These are phyloP conservation scores for Meredithiella fracta DNA, from an alignment of 2,329 filamentous ascomycete species.

Conservation along the genomic window DNA sequence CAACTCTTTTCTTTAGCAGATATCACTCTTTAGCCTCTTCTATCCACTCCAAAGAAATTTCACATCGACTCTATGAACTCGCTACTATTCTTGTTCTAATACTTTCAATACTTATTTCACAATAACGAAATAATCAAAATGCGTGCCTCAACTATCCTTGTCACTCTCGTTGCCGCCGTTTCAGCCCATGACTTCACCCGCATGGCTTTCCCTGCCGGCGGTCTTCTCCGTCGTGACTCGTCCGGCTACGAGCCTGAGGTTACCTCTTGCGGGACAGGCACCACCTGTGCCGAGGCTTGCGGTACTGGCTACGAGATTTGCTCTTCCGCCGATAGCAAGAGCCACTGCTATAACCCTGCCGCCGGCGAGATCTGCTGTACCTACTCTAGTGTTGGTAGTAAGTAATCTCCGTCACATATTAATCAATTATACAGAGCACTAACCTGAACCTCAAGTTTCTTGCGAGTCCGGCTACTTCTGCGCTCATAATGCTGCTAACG, in stretches of 20 bases:
- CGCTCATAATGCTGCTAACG: slow-evolving; percentile 31
- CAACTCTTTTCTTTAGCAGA: slow-evolving; percentile 1
- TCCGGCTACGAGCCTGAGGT: slow-evolving; percentile 33
- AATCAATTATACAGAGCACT: too few relatives aligned
- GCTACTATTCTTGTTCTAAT: background rate
- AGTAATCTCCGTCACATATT: too few relatives aligned
- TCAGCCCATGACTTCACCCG: slow-evolving; percentile 20
- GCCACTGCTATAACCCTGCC: slow-evolving; percentile 42
- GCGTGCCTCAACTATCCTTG: slow-evolving; percentile 23
- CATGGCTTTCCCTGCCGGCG: slow-evolving; percentile 23
- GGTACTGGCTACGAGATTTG: slow-evolving; percentile 34
- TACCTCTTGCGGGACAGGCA: slow-evolving; percentile 31
- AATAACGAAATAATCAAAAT: slow-evolving; percentile 14
- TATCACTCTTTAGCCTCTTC: slow-evolving; percentile 3
- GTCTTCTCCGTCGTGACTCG: slow-evolving; percentile 29
- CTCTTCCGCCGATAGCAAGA: slow-evolving; percentile 29
- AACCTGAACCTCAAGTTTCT: slow-evolving; percentile 35
- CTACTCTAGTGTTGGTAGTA: slow-evolving; percentile 36
- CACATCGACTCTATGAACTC: slow-evolving; percentile 1
- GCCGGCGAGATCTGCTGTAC: slow-evolving; percentile 40
- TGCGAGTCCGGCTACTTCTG: slow-evolving; percentile 48
- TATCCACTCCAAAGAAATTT: background rate
- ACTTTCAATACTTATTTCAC: background rate
- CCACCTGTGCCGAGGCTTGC: slow-evolving; percentile 39
- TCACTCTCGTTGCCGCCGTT: slow-evolving; percentile 22